Evolutionary conservation across 306 rosid genomes (phyloP).

Genomic region (Quercus bicolor): DNA sequence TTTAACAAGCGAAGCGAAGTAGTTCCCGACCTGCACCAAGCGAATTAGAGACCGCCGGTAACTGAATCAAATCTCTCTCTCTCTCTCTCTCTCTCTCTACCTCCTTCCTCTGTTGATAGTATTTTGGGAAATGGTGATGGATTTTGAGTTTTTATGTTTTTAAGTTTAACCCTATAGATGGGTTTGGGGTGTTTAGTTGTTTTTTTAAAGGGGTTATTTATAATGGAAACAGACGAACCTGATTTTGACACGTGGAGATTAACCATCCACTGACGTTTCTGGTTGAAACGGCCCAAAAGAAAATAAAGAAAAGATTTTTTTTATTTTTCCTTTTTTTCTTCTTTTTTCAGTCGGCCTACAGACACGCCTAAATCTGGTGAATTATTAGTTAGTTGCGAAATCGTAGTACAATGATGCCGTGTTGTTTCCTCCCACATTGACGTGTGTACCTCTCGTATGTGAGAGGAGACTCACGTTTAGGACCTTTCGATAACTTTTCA

Average conservation of each 20-base stretch:
- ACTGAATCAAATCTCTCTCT: slow-evolving; percentile 16
- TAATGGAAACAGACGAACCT: slow-evolving; percentile 25
- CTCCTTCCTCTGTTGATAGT: not conserved
- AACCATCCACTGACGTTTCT: not conserved
- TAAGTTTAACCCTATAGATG: too few species aligned
- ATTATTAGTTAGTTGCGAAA: too few species aligned
- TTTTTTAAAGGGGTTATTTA: slow-evolving; percentile 25
- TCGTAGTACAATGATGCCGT: too few species aligned
- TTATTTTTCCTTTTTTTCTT: accelerated
- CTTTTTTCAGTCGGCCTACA: not conserved
- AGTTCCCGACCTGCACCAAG: slow-evolving; percentile 99
- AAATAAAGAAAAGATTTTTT: not conserved
- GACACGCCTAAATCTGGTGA: too few species aligned
- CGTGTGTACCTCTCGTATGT: too few species aligned
- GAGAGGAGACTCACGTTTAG: too few species aligned
- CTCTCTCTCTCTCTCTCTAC: not conserved
- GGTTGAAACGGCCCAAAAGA: not conserved
- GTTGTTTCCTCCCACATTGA: too few species aligned
- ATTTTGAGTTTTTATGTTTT: too few species aligned
- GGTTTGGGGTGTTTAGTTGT: not conserved
- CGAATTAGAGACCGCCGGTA: slow-evolving; percentile 95
- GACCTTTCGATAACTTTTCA: accelerated
- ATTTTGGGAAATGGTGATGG: too few species aligned
- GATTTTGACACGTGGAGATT: slow-evolving; percentile 34
- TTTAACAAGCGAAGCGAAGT: slow-evolving; percentile 19